Conservation (phyloP, 2,329 filamentous ascomycete species). For the Ceratocystis papillata region DNA sequence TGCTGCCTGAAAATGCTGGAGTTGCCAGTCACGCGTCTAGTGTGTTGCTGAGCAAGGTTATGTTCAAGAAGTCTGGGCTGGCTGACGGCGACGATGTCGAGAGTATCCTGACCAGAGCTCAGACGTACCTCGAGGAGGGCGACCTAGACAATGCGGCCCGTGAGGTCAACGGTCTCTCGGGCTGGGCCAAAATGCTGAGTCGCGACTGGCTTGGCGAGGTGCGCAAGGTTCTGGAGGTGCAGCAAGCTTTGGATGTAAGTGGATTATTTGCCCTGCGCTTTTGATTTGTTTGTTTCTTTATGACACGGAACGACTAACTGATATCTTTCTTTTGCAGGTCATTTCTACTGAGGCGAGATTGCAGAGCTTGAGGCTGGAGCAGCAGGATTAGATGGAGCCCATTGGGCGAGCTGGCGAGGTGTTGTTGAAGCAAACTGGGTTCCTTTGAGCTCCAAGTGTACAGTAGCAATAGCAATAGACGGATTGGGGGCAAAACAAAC, state of each 20-base stretch:
- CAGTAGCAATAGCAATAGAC: constrained; percentile 25
- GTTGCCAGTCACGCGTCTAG: constrained; percentile 89
- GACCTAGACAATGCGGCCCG: constrained; percentile 81
- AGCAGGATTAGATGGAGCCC: constrained; percentile 17
- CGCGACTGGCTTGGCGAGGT: constrained; percentile 89
- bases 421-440: constrained; percentile 7
- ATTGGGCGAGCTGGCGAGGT: neutral
- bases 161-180: constrained; percentile 86
- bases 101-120: constrained; percentile 79
- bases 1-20: constrained; percentile 86
- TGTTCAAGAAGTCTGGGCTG: constrained; percentile 89
- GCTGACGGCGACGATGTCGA: constrained; percentile 83
- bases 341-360: constrained; percentile 83
- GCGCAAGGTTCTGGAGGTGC: constrained; percentile 83
- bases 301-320: constrained; percentile 27
- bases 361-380: constrained; percentile 52
- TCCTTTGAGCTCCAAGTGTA: constrained; percentile 23
- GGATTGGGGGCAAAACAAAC: constrained; percentile 8
- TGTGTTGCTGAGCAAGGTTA: constrained; percentile 78
- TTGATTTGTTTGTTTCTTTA: neutral
- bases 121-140: constrained; percentile 84
- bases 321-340: constrained; percentile 43
- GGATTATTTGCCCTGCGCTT: constrained; percentile 15
- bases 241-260: constrained; percentile 89
- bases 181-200: constrained; percentile 92